Conservation (phyloP, 768 basidiomycete species). For the Tephrocybe sp. region DNA sequence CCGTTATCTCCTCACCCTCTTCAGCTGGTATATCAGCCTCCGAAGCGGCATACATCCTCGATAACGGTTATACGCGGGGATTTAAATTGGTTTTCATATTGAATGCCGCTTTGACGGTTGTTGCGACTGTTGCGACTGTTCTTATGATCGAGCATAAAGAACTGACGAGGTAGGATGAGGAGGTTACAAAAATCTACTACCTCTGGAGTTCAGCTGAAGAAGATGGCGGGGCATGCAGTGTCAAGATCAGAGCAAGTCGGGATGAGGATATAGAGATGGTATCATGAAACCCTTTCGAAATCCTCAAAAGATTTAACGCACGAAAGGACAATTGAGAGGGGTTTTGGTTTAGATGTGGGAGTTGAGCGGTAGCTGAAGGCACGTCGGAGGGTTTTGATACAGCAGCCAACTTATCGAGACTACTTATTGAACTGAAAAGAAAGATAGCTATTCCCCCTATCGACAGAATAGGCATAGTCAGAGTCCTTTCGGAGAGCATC, state of each 20-base stretch:
- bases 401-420: no score
- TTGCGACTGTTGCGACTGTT: constrained; percentile 55
- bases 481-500: no score
- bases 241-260: no score
- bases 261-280: not conserved
- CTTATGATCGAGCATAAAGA: constrained; percentile 64
- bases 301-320: no score
- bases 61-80: constrained; percentile 53
- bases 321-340: no score
- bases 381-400: no score
- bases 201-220: not conserved
- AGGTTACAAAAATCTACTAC: constrained; percentile 41
- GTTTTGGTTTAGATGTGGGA: no score
- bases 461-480: no score
- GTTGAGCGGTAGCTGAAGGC: no score
- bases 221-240: not conserved
- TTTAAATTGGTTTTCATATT: constrained; percentile 62
- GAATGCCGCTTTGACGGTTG: constrained; percentile 52
- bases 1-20: constrained; percentile 28
- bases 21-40: constrained; percentile 34
- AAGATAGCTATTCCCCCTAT: no score
- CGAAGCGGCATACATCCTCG: constrained; percentile 42
- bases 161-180: constrained; percentile 58
- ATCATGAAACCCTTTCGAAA: no score
- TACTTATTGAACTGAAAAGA: no score